These are phyloP conservation scores for Oryza coarctata DNA, from an alignment of 176 grass and related monocot species.

Conservation along the genomic window DNA sequence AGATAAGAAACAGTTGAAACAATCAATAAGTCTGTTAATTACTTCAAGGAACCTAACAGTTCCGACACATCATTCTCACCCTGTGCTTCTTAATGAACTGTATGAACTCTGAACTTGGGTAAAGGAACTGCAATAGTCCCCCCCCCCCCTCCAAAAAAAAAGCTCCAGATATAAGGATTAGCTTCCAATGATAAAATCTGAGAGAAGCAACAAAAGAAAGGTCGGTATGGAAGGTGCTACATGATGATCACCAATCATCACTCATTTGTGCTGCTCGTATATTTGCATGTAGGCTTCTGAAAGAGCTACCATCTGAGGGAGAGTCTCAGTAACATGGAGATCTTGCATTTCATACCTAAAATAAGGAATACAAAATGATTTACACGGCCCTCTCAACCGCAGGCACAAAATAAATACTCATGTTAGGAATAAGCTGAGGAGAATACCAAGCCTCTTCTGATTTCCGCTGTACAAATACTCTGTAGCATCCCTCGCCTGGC, in stretches of 20 bases:
- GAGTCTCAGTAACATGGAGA: constrained; percentile 94
- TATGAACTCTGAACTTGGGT: neutral
- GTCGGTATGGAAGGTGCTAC: neutral
- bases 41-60: too few species aligned
- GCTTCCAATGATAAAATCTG: neutral
- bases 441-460: constrained; percentile 87
- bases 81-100: neutral
- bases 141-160: neutral
- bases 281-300: constrained; percentile 98
- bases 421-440: constrained; percentile 2
- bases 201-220: neutral
- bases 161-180: constrained; percentile 4
- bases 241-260: neutral
- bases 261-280: constrained; percentile 89
- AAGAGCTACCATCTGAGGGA: constrained; percentile 95
- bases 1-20: too few species aligned
- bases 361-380: constrained; percentile 21
- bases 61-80: neutral
- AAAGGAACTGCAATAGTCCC: neutral
- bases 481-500: constrained; percentile 86
- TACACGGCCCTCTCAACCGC: neutral
- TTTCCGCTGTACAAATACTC: constrained; percentile 92
- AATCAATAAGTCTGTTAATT: too few species aligned
- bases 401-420: neutral
- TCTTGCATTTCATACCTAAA: constrained; percentile 98